Percentiles rank a stretch among this genome's conserved stretches.
Evolutionary conservation across 1,284 basidiomycete species (phyloP).

Genomic region (Vanrija sp.): DNA sequence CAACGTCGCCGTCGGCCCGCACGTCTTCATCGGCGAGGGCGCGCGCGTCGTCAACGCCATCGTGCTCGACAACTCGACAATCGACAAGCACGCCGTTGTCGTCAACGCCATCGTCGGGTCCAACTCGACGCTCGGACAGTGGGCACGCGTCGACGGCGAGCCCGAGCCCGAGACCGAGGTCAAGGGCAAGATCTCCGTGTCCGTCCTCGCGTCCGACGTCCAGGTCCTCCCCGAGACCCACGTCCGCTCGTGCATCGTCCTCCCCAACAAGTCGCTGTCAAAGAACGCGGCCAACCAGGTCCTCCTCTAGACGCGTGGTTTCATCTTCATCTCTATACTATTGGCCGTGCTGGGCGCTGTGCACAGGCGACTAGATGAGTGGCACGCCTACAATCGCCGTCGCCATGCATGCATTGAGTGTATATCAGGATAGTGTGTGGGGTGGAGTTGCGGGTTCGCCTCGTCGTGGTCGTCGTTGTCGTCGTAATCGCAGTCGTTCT

Average conservation of each 20-base stretch:
- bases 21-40: constrained; percentile 50
- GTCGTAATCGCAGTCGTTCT: no score
- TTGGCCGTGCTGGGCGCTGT: no score
- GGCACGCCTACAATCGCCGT: not conserved
- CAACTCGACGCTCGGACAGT: constrained; percentile 49
- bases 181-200: constrained; percentile 51
- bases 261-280: constrained; percentile 52
- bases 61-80: constrained; percentile 49
- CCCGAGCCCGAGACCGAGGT: constrained; percentile 45
- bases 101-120: constrained; percentile 51
- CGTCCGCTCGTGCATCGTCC: constrained; percentile 51
- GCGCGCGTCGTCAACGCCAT: constrained; percentile 53
- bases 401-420: not conserved
- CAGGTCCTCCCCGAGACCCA: constrained; percentile 48
- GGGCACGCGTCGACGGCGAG: constrained; percentile 53
- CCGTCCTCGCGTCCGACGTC: constrained; percentile 52
- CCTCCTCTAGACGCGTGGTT: constrained; percentile 41
- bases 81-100: constrained; percentile 53
- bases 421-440: not conserved
- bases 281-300: constrained; percentile 52
- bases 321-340: no score
- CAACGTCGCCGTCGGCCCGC: constrained; percentile 51
- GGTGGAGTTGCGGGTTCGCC: not conserved
- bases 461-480: not conserved
- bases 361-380: no score